Base-by-base conservation (phyloP, 495 filamentous ascomycete genomes). In the Aspergillus panamensis region DNA sequence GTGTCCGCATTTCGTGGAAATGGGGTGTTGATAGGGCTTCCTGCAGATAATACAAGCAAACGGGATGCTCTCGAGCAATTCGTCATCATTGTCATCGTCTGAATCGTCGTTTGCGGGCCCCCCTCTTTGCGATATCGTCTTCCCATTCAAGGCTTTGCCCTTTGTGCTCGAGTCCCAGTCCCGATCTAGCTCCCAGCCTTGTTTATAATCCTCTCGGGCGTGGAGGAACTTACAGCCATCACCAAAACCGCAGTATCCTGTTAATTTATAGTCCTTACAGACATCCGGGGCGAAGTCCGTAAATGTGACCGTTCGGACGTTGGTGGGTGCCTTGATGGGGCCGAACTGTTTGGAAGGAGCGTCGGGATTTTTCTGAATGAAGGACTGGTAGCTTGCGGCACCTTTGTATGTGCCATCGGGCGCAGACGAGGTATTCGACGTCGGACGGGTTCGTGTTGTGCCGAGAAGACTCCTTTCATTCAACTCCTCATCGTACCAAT, bases 31-130 rank as follows among this genome's bases (percentile, higher is more conserved):
- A 71, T 98, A 98, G 8, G 85, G 72, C 42, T 84, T 83, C 65
- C 84, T 84, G 77, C 94, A 98, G 57, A 97, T 90, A 59, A 97
- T 84, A 66, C 94, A 98, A n/a, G 85, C 91, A 67, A 97, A 98
- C 0, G 94, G 94, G 31, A 97, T 96, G 56, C 84, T 87, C 68
- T 95, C 88, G 31, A 96, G 72, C 68, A 90, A 70, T 20, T 84
- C 86, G 59, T 90, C 89, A 57, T 94, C 89, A 3, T 86, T 88
- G 4, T 88, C 84, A 0, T 84, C 80, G 1, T 79, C 79, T 3
- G 81, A 81, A 25, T 78, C 73, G 16, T 71, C 69, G 9, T 62
- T 75, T 2, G 64, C 62, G 19, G 75, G 73, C 53, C 71, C 84
- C 13, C 69, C 69, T 32, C 70, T 61, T 55, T 82, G 84, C 1